These are phyloP conservation scores for Kurtzmaniella natalensis DNA, from an alignment of 1,139 yeast species.

Conservation along the genomic window DNA sequence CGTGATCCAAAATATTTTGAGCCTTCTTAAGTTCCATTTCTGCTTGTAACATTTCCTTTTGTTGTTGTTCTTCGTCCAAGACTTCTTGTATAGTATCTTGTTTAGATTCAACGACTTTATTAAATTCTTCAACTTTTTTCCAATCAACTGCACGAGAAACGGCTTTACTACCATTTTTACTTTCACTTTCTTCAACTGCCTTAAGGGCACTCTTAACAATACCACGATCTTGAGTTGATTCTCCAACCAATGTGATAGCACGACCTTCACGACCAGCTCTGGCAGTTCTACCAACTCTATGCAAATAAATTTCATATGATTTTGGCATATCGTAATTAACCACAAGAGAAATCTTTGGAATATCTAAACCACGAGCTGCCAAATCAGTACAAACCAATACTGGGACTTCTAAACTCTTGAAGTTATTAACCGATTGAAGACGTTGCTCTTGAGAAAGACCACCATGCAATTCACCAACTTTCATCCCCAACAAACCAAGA, in stretches of 20 bases:
- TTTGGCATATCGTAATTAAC: conserved; percentile 96
- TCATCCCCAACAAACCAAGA: conserved; percentile 82
- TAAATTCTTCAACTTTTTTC: conserved; percentile 70
- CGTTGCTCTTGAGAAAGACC: conserved; percentile 95
- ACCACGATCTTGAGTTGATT: conserved; percentile 73
- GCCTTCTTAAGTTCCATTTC: conserved; percentile 90
- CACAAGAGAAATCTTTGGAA: conserved; percentile 93
- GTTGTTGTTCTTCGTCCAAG: conserved; percentile 80
- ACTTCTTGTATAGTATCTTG: conserved; percentile 65
- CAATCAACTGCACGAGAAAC: conserved; percentile 86
- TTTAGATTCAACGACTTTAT: conserved; percentile 57
- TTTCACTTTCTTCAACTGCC: conserved; percentile 43
- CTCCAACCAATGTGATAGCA: conserved; percentile 92
- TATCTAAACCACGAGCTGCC: conserved; percentile 99
- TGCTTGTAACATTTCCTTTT: conserved; percentile 79
- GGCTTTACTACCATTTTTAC: conserved; percentile 47
- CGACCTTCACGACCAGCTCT: conserved; percentile 98
- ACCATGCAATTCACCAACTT: conserved; percentile 92
- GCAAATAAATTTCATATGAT: conserved; percentile 82
- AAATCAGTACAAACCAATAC: conserved; percentile 92
- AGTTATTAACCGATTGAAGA: conserved; percentile 73
- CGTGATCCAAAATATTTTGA: conserved; percentile 73
- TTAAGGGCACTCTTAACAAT: conserved; percentile 87
- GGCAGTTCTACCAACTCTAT: conserved; percentile 99
- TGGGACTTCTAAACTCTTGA: conserved; percentile 79